Evolutionary conservation across 2,329 filamentous ascomycete species (phyloP).

Genomic region (Mycosphaerella arachidis): DNA sequence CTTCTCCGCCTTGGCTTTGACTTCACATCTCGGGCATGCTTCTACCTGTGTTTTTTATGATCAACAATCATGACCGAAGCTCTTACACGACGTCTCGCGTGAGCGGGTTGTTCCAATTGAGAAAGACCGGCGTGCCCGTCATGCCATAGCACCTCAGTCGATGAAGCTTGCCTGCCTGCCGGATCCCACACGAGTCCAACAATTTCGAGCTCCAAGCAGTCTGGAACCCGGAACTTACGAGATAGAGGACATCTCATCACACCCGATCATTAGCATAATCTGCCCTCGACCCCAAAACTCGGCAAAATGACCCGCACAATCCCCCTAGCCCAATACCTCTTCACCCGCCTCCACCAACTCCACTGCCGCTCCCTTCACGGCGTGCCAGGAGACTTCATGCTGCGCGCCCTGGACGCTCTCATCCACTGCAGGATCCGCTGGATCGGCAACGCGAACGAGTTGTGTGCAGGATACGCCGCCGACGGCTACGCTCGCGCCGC

Average conservation of each 20-base stretch:
- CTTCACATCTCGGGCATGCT: no score
- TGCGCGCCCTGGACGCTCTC: slow-evolving; percentile 43
- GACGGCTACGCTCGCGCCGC: slow-evolving; percentile 40
- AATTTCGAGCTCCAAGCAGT: no score
- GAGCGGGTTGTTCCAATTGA: no score
- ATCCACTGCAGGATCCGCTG: slow-evolving; percentile 37
- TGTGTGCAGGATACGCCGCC: slow-evolving; percentile 55
- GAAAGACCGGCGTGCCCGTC: no score
- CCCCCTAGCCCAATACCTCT: slow-evolving; percentile 15
- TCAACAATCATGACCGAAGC: no score
- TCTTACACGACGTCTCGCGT: no score
- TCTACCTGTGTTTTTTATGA: no score
- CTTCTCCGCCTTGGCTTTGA: no score
- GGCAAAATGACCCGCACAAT: slow-evolving; percentile 8
- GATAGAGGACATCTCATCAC: background rate
- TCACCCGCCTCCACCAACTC: slow-evolving; percentile 14
- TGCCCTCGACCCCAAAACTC: background rate
- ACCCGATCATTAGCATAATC: background rate
- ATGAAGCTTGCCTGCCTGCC: no score
- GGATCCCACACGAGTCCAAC: no score
- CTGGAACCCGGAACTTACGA: no score
- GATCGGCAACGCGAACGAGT: slow-evolving; percentile 55
- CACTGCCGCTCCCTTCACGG: slow-evolving; percentile 12
- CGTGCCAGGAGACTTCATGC: slow-evolving; percentile 43
- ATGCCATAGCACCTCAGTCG: no score